Conservation (phyloP, 371 early-diverging fungal genomes). For the Zychaea mexicana region DNA sequence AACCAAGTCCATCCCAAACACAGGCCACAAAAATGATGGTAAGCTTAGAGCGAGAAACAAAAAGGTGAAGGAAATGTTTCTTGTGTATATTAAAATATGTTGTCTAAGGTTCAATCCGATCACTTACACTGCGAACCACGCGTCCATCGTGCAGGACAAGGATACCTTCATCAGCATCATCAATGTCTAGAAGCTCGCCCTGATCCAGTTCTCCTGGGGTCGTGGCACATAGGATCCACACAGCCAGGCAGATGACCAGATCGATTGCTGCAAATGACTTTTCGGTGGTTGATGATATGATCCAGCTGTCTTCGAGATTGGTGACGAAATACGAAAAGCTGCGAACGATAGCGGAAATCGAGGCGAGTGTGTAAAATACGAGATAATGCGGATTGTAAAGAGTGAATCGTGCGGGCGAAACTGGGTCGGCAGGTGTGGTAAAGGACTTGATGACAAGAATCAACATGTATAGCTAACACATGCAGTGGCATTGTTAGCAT, state of each 20-base stretch:
- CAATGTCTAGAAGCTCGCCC: conserved; percentile 43
- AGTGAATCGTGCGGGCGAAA: conserved; percentile 56
- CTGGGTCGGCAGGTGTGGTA: conserved; percentile 46
- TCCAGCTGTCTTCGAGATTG: conserved; percentile 21
- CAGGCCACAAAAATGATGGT: not conserved
- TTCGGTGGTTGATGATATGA: conserved; percentile 43
- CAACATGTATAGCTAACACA: conserved; percentile 49
- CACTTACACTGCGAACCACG: conserved; percentile 47
- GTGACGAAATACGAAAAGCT: conserved; percentile 50
- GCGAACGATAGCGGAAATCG: conserved; percentile 47
- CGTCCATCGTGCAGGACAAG: conserved; percentile 46
- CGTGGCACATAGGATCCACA: conserved; percentile 47
- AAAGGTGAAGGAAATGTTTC: no score
- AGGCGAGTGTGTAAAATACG: conserved; percentile 46
- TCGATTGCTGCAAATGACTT: conserved; percentile 45
- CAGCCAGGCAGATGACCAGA: conserved; percentile 35
- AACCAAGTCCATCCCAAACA: no score
- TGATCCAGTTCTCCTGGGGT: conserved; percentile 50
- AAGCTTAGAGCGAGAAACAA: no score
- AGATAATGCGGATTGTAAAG: conserved; percentile 56
- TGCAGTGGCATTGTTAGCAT: not conserved
- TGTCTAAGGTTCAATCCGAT: no score
- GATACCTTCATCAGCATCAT: conserved; percentile 46
- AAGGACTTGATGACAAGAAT: conserved; percentile 52
- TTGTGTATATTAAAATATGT: not conserved